Base-by-base conservation (phyloP, 1,139 yeast species). In the Geotrichum siamense region DNA sequence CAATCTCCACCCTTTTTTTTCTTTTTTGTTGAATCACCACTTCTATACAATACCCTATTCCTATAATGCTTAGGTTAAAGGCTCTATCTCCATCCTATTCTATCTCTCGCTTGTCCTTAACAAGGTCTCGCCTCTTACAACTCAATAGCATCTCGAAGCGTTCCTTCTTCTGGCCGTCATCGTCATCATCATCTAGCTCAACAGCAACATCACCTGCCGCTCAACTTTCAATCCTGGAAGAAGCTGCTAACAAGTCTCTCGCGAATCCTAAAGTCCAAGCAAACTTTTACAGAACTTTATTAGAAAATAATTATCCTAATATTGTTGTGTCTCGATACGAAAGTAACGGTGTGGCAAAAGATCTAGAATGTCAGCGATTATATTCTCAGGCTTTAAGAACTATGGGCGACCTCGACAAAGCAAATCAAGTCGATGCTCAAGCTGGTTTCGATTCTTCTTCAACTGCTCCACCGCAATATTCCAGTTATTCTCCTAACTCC, bases 271-370 rank as follows among this genome's bases (percentile, higher is more conserved):
- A 58, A 3, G 71, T 76, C 8, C 98, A 91, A 64, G 87, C 93
- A 1, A 81, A 77, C 48, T 89, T 91, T 56, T 91, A 91, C 67
- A 74, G 74, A 52, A 71, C 78, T 19, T 68, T 89, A 44, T 63
- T 91, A 54, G 76, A 76, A 45, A 75, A 89, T 41, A 82, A 83
- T 64, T 89, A 87, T 60, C 97, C 98, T 9, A 95, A 87, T 54
- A 79, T 91, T 45, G 96, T 91, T 5, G 87, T 87, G 6, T 82
- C 93, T 47, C 75, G 99, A 48, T 93, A 76, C 62, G 97, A 91
- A 61, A 81, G 94, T 4, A 82, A 93, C 0, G 95, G 95, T 6
- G 85, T 91, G 43, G 93, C 94, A 9, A 69, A 80, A 17, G 79
- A 82, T 47, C 72, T 77, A 1, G 94, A 83, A 52, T 82, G 96